These are phyloP conservation scores for Aspergillus udagawae DNA, from an alignment of 2,329 filamentous ascomycete species.

Conservation along the genomic window DNA sequence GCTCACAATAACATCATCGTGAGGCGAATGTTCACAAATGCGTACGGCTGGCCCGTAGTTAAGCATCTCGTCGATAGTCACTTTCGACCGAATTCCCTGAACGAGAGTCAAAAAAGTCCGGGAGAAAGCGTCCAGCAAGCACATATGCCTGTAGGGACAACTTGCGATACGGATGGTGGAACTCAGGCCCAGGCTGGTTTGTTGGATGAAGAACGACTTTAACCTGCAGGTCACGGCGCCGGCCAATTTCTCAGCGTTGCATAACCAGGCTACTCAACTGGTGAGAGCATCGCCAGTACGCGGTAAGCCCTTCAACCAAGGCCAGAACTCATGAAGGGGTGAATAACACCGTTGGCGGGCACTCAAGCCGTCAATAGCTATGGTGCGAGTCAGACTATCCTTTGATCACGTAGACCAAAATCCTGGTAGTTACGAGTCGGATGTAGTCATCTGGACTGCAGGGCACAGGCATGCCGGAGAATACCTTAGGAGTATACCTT, in stretches of 20 bases:
- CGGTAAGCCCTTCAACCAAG: background rate
- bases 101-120: constrained; percentile 63
- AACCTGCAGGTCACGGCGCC: background rate
- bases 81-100: constrained; percentile 71
- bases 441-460: background rate
- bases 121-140: constrained; percentile 68
- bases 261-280: background rate
- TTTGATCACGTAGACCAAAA: background rate
- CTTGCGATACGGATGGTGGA: constrained; percentile 63
- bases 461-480: background rate
- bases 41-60: constrained; percentile 94
- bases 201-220: background rate
- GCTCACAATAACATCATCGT: constrained; percentile 99
- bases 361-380: background rate
- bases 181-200: constrained; percentile 43
- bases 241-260: background rate
- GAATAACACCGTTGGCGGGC: background rate
- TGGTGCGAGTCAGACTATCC: background rate
- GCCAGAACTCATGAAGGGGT: background rate
- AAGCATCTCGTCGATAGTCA: constrained; percentile 94
- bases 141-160: constrained; percentile 53
- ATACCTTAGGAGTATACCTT: background rate
- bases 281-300: background rate
- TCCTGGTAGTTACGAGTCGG: background rate
- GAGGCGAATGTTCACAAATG: constrained; percentile 92